Percentiles rank a stretch among this genome's conserved stretches.
Conservation (phyloP, 169 alveolate genomes). For the Eimeria maxima region DNA sequence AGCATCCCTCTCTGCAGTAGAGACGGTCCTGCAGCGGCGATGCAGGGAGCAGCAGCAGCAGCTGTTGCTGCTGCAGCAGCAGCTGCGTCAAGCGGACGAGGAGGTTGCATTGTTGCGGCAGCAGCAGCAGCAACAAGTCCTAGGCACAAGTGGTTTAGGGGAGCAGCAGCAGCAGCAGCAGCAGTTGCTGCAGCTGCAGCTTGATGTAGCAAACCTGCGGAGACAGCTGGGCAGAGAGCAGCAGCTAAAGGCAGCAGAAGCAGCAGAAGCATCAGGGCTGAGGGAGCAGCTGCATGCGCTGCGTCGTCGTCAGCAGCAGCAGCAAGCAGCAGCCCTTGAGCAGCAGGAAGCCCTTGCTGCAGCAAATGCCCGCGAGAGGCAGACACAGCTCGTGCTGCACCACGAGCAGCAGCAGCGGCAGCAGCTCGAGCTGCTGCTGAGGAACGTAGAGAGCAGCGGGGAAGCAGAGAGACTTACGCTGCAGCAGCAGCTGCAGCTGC, state of each 20-base stretch:
- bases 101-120: conserved; percentile 62
- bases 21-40: conserved; percentile 63
- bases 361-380: conserved; percentile 37
- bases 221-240: conserved; percentile 48
- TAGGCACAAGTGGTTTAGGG: conserved; percentile 5
- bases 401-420: conserved; percentile 69
- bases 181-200: conserved; percentile 67
- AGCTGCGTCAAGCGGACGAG: conserved; percentile 60
- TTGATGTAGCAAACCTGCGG: conserved; percentile 32
- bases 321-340: conserved; percentile 60
- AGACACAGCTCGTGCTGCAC: conserved; percentile 71
- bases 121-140: conserved; percentile 67
- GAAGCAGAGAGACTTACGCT: conserved; percentile 49
- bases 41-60: conserved; percentile 77
- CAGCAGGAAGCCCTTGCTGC: conserved; percentile 73
- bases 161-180: conserved; percentile 75
- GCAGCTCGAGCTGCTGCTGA: conserved; percentile 62
- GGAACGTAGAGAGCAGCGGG: conserved; percentile 25
- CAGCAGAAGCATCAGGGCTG: conserved; percentile 69
- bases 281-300: conserved; percentile 54
- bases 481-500: conserved; percentile 78
- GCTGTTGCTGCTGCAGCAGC: conserved; percentile 76
- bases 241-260: conserved; percentile 34
- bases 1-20: not conserved
- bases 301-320: conserved; percentile 74